phyloP scores from a whole-genome alignment of 2,329 filamentous ascomycete species.

The Colletotrichum sp. region DNA sequence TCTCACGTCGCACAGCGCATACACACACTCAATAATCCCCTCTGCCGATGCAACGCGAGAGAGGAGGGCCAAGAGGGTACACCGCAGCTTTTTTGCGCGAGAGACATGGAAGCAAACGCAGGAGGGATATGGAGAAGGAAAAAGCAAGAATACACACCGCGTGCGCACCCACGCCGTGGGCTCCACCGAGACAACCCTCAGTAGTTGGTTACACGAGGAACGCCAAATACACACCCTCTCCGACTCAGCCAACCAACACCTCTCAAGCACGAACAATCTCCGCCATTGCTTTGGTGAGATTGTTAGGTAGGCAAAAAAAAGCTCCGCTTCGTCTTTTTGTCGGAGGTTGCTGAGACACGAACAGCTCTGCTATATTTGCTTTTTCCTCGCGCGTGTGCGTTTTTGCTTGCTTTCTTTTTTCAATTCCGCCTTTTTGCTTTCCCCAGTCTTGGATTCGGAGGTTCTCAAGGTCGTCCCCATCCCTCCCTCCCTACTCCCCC shows the following conservation, averaged over 20 bases:
- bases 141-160: not conserved
- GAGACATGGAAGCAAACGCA: not conserved
- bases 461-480: not conserved
- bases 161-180: conserved; percentile 1
- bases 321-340: not conserved
- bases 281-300: not conserved
- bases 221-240: not conserved
- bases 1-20: not conserved
- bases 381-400: not conserved
- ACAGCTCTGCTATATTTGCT: not conserved
- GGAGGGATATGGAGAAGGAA: not conserved
- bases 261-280: not conserved
- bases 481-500: not conserved
- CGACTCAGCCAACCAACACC: not conserved
- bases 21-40: not conserved
- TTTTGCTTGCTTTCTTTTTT: not conserved
- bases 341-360: not conserved
- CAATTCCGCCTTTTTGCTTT: not conserved
- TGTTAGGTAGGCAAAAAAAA: not conserved
- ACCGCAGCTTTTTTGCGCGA: not conserved
- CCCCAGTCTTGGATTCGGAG: not conserved
- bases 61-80: not conserved
- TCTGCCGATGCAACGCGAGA: conserved; percentile 1
- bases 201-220: conserved; percentile 1
- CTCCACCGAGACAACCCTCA: conserved; percentile 1